Base-by-base conservation (phyloP, 352 stramenopile species). In the Pythium insidiosum region DNA sequence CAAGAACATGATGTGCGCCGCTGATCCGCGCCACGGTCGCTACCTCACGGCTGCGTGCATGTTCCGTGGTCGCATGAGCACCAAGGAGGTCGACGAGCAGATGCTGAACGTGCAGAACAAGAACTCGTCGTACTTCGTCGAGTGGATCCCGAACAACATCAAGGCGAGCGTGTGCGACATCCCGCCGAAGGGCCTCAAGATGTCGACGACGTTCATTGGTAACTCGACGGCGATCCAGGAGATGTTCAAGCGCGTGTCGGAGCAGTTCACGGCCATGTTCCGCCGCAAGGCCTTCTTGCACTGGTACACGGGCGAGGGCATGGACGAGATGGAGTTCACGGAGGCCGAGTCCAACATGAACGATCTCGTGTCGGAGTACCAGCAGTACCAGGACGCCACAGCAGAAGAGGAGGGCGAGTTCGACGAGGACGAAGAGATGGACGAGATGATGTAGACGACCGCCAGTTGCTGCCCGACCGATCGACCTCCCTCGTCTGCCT, bases 261-360 rank as follows among this genome's bases (percentile, higher is more conserved):
- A 99, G 69, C 95, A 99, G 82, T 99, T 99, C 70, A 98, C 95
- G 52, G 95, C 97, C 48, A 99, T 99, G 97, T 99, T 99, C 95
- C 94, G 96, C 84, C 91, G 97, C 72, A 99, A 99, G 89, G 97
- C 97, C 63, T 99, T 99, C 88, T 91, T 99, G 68, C 97, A 99
- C 74, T 99, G 97, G 97, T 99, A 99, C 87, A 99, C 97, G 36
- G 97, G 97, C 38, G 97, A 99, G 78, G 97, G 97, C 69, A 99
- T 99, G 97, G 97, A 99, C 62, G 97, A 99, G 75, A 99, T 99
- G 97, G 97, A 99, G 78, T 99, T 99, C 83, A 99, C 97, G 38
- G 97, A 99, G 82, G 97, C 97, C 26, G 97, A 99, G 78, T 99
- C 94, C 50, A 99, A 99, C 93, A 98, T 99, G 93, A 99, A 99